phyloP scores from a whole-genome alignment of 2,329 filamentous ascomycete genomes.

The Colletotrichum sp. region DNA sequence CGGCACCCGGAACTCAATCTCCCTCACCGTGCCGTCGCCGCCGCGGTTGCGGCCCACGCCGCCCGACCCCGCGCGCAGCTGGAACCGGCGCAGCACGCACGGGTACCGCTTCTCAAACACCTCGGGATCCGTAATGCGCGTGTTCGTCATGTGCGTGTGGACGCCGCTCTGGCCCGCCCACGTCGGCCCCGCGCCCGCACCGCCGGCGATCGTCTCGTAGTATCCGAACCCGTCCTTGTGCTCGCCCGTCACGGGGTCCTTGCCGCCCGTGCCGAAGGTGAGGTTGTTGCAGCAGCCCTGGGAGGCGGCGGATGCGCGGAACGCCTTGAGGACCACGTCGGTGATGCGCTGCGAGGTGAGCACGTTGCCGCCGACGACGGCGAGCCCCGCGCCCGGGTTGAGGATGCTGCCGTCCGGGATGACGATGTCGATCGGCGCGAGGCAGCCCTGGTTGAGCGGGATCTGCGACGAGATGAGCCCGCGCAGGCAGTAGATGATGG shows the following conservation, averaged over 20 bases:
- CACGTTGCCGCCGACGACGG: conserved; percentile 84
- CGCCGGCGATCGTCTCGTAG: conserved; percentile 85
- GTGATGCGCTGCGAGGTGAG: conserved; percentile 82
- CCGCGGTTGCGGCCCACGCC: conserved; percentile 71
- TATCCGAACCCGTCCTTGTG: conserved; percentile 77
- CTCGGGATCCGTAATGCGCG: conserved; percentile 81
- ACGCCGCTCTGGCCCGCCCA: conserved; percentile 80
- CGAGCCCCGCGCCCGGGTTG: conserved; percentile 76
- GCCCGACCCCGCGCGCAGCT: conserved; percentile 65
- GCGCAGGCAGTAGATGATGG: conserved; percentile 71
- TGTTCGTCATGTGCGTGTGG: conserved; percentile 89
- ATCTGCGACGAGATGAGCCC: conserved; percentile 83
- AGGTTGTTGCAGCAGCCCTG: conserved; percentile 87
- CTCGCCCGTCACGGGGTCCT: conserved; percentile 54
- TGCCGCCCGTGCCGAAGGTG: conserved; percentile 82
- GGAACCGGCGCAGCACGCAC: conserved; percentile 73
- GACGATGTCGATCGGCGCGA: conserved; percentile 75
- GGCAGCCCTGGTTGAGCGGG: conserved; percentile 84
- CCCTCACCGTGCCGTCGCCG: conserved; percentile 78
- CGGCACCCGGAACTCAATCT: conserved; percentile 82
- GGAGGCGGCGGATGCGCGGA: conserved; percentile 77
- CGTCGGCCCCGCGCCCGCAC: conserved; percentile 72
- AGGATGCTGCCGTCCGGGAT: conserved; percentile 78
- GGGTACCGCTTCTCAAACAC: conserved; percentile 81
- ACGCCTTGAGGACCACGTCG: conserved; percentile 82